Evolutionary conservation across 148 eudicot genomes (phyloP).

Genomic region (Arctostaphylos glauca): DNA sequence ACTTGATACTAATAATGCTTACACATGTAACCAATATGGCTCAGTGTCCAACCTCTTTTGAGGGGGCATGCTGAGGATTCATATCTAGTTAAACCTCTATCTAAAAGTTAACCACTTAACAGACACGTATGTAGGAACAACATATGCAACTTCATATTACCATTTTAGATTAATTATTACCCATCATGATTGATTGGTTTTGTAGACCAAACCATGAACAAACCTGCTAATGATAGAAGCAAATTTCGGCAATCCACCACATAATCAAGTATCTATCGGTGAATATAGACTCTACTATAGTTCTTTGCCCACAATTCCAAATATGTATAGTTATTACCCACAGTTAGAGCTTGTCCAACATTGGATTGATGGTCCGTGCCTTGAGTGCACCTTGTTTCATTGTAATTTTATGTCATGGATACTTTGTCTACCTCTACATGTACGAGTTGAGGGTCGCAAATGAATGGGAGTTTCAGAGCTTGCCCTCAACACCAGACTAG

Average conservation of each 20-base stretch:
- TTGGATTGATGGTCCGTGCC: too few species aligned
- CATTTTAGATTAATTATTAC: not conserved
- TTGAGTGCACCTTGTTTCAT: too few species aligned
- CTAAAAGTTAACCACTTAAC: not conserved
- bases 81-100: not conserved
- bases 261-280: too few species aligned
- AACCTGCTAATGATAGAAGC: not conserved
- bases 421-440: not conserved
- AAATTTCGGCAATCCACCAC: not conserved
- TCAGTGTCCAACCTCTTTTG: not conserved
- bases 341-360: too few species aligned
- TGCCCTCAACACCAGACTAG: not conserved
- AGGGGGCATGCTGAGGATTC: not conserved
- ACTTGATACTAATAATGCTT: not conserved
- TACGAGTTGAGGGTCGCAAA: not conserved
- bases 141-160: not conserved
- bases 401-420: too few species aligned
- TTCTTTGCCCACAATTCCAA: too few species aligned
- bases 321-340: too few species aligned
- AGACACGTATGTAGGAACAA: too few species aligned
- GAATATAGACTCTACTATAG: too few species aligned
- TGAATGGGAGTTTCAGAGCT: not conserved
- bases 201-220: not conserved
- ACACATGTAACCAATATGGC: not conserved
- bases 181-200: not conserved